These are phyloP conservation scores for Rhodotorula sp. DNA, from an alignment of 1,284 basidiomycete species.

Conservation along the genomic window DNA sequence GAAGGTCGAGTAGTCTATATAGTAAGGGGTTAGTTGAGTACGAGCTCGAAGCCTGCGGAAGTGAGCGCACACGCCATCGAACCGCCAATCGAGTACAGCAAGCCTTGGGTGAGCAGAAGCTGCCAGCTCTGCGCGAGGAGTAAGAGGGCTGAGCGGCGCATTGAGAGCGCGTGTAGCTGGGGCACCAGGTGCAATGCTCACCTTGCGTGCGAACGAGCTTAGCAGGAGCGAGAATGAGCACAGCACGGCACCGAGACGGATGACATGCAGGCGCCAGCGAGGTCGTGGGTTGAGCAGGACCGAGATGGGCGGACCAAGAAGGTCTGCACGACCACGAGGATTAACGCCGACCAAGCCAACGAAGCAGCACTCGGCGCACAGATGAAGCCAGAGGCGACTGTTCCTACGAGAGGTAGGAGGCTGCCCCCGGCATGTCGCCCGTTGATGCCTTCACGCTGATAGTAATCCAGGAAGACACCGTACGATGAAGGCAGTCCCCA, in stretches of 20 bases:
- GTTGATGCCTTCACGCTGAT: constrained; percentile 13
- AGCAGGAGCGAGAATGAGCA: constrained; percentile 11
- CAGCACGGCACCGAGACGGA: constrained; percentile 14
- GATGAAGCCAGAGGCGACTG: constrained; percentile 19
- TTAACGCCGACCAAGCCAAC: background rate
- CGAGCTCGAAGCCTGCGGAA: background rate
- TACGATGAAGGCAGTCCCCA: constrained; percentile 52
- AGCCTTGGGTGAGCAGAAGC: constrained; percentile 51
- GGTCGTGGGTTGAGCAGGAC: constrained; percentile 30
- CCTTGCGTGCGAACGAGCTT: constrained; percentile 16
- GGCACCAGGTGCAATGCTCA: background rate
- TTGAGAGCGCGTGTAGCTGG: background rate
- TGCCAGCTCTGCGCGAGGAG: constrained; percentile 44
- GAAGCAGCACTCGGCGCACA: constrained; percentile 4
- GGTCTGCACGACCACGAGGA: background rate
- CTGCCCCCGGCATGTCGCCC: background rate
- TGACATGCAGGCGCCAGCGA: constrained; percentile 9
- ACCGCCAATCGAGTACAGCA: constrained; percentile 51
- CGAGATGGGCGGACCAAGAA: constrained; percentile 27
- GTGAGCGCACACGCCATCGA: constrained; percentile 31
- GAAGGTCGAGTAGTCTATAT: constrained; percentile 38
- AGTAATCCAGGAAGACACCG: constrained; percentile 27
- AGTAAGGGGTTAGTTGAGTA: background rate
- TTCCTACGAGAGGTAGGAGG: constrained; percentile 22
- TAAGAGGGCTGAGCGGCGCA: background rate